Percentiles rank a stretch among this genome's conserved stretches.
Conservation (phyloP, 1,284 basidiomycete species). For the Puccinia polysora region DNA sequence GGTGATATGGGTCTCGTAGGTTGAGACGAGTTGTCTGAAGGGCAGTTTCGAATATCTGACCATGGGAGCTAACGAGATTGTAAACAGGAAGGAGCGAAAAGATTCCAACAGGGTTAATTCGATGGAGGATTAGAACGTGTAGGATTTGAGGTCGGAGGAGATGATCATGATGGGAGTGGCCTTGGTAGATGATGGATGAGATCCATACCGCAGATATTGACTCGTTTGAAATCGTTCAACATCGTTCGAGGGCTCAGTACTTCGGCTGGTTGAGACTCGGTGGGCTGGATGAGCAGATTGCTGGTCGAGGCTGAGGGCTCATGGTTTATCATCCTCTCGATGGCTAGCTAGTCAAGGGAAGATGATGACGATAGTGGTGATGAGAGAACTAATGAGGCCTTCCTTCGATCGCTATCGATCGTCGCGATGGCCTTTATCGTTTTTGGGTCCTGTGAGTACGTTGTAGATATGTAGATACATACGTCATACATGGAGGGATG, state of each 20-base stretch:
- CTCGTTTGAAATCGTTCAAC: slow-evolving; percentile 54
- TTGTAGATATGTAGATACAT: too few relatives aligned
- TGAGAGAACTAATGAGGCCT: too few relatives aligned
- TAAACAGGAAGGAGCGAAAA: background rate
- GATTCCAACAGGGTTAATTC: background rate
- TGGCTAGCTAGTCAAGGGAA: too few relatives aligned
- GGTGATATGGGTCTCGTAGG: slow-evolving; percentile 61
- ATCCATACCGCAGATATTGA: slow-evolving; percentile 56
- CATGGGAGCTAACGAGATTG: slow-evolving; percentile 55
- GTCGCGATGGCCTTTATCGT: too few relatives aligned
- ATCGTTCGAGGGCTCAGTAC: slow-evolving; percentile 55
- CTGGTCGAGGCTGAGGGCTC: too few relatives aligned
- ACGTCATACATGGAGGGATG: too few relatives aligned
- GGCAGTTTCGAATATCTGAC: slow-evolving; percentile 62
- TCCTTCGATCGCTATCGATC: too few relatives aligned
- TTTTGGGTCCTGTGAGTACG: too few relatives aligned
- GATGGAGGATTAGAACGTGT: background rate
- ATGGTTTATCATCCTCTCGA: too few relatives aligned
- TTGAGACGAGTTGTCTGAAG: slow-evolving; percentile 59
- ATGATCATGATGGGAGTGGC: background rate
- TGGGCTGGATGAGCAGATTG: too few relatives aligned
- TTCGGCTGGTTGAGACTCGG: too few relatives aligned
- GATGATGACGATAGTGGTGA: too few relatives aligned
- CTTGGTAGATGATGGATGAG: background rate
- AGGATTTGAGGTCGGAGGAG: background rate